Percentiles rank a stretch among this genome's conserved stretches.
Evolutionary conservation across 345 rosid genomes (phyloP).

Genomic region (Salix purpurea): DNA sequence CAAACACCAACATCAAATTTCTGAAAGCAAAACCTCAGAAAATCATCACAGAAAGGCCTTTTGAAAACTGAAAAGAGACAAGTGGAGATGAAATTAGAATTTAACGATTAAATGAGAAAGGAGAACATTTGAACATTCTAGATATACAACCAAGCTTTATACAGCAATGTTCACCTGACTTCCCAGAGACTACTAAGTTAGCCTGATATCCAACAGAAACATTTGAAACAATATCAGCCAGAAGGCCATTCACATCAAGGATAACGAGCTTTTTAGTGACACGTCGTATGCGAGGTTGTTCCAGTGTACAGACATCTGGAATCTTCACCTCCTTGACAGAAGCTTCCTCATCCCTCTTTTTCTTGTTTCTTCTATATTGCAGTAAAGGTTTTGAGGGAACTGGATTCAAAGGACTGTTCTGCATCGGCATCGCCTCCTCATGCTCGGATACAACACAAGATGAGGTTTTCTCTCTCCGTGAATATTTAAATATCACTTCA

Average conservation of each 20-base stretch:
- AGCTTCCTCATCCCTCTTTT: too few relatives aligned
- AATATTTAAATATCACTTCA: constrained; percentile 1
- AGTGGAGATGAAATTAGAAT: neutral
- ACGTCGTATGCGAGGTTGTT: constrained; percentile 17
- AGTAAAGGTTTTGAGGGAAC: too few relatives aligned
- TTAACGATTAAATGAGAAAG: neutral
- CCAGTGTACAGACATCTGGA: constrained; percentile 11
- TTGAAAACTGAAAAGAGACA: constrained; percentile 21
- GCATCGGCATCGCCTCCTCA: too few relatives aligned
- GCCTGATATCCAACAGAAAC: neutral
- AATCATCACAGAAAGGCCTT: constrained; percentile 29
- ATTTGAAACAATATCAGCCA: constrained; percentile 23
- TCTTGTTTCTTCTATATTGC: too few relatives aligned
- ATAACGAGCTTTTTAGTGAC: constrained; percentile 24
- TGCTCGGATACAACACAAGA: neutral
- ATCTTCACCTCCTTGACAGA: constrained; percentile 12
- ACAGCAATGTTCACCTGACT: constrained; percentile 16
- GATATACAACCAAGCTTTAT: neutral
- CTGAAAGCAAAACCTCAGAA: constrained; percentile 26
- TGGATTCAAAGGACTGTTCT: too few relatives aligned
- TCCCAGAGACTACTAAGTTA: constrained; percentile 10
- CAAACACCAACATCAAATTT: constrained; percentile 31
- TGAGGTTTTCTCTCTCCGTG: constrained; percentile 2
- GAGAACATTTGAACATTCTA: neutral
- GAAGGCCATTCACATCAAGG: constrained; percentile 32